Base-by-base conservation (phyloP, 495 filamentous ascomycete genomes). In the Aspergillus conjunctus region DNA sequence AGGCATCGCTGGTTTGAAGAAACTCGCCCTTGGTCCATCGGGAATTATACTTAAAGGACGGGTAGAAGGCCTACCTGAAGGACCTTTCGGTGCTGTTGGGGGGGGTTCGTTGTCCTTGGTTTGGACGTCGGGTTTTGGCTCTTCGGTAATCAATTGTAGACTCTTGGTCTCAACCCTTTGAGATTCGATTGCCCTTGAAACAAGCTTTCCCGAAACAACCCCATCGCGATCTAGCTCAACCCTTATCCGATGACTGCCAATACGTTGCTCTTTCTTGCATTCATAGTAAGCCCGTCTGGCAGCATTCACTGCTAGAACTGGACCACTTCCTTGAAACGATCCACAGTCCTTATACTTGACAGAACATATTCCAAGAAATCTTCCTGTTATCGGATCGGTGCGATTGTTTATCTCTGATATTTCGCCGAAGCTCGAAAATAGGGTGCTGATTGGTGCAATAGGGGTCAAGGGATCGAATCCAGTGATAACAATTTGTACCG, bases 181-280 rank as follows among this genome's bases (percentile, higher is more conserved):
- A 55, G 85, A 84, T 68, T 88, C 88, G 48, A 95, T 77, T 31
- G 86, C 81, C 51, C 81, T 84, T 48, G 88, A 84, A 32, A 96
- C 84, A 73, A 91, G 83, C 54, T 84, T 86, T 53, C 84, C 83
- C 62, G 91, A 93, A 60, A 88, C 88, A 22, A 84, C 81, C 8
- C 94, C 93, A 67, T 97, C 92, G 4, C 89, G 88, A 74, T 99
- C 94, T 54, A 89, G 83, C 69, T 94, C 90, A 22, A 96, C 92
- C 51, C 85, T 84, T 50, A 99, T 84, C 33, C 76, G 77, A 52
- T 88, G 82, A 18, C 85, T 80, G 33, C 91, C 92, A 65, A 98
- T 91, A 49, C 86, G 60, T 79, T 87, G 76, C 83, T 87, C 79
- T 78, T 82, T 72, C 78, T 80, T 71, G 88, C 88, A 69, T 66